Evolutionary conservation across 192 early-diverging fungal genomes (phyloP), one percentile per base, ranked within the genome.

Genomic region (Rhizophagus prolifer): DNA sequence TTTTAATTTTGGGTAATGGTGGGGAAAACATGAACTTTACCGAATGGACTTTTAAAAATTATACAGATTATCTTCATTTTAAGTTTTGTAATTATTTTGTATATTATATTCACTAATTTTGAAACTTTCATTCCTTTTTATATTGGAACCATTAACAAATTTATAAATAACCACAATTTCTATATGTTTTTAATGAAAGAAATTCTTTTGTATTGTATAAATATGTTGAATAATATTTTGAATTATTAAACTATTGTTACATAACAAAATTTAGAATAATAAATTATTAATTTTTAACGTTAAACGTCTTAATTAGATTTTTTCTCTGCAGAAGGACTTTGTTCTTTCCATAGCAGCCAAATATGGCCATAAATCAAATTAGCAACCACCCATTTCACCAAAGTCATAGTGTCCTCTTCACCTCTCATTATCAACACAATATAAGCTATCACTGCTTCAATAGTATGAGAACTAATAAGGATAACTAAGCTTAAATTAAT

Each of bases 331-430:
- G 47, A 50, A 13, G 46, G 4, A 54, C 16, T 54, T 54, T 54
- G 50, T 7, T 54, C 50, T 54, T 54, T 67, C 34, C 34, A 67
- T 41, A 67, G 41, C 21, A 36, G 6, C 65, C 65, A 67, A 38
- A 31, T 10, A 23, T 67, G 65, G 41, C 84, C 84, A 63, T 80
- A 65, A 9, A 82, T 9, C 1, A 82, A 28, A 12, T 74, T 79
- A 59, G 74, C 78, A 12, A 72, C 3, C 6, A 81, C 74, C 84
- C 84, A 85, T 38, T 79, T 76, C n/a, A 59, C 4, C 5, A 71
- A 78, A 28, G 79, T 85, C 13, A 34, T 23, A 12, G 62, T 47
- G 26, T 75, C 64, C 63, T 80, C 78, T 78, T 81, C 81, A 7
- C 81, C 77, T 26, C 82, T 71, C 38, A 50, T 61, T 16, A 76